phyloP scores from a whole-genome alignment of 2,329 filamentous ascomycete genomes.

The Ilyonectria robusta region DNA sequence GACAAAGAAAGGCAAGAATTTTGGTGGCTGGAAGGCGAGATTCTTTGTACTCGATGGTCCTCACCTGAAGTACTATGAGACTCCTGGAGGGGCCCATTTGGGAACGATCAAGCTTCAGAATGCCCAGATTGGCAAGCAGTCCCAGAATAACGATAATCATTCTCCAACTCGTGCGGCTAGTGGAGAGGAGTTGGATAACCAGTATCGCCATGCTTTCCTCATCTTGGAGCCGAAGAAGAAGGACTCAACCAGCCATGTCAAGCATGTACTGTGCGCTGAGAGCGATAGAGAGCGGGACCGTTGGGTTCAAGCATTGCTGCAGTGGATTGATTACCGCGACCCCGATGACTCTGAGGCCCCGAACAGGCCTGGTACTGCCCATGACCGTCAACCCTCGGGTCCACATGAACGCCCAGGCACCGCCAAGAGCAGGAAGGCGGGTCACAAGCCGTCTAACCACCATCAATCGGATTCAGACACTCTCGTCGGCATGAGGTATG shows the following conservation, averaged over 20 bases:
- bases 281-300: conserved; percentile 92
- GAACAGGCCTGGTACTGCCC: conserved; percentile 45
- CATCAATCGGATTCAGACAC: conserved; percentile 59
- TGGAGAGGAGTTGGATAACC: conserved; percentile 87
- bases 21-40: conserved; percentile 96
- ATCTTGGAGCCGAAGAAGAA: conserved; percentile 97
- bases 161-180: conserved; percentile 69
- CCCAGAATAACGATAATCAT: conserved; percentile 63
- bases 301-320: conserved; percentile 92
- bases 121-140: conserved; percentile 95
- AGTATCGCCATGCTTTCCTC: conserved; percentile 96
- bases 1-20: conserved; percentile 98
- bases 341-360: conserved; percentile 63
- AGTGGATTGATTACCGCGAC: conserved; percentile 86
- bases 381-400: conserved; percentile 58
- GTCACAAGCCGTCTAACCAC: conserved; percentile 52
- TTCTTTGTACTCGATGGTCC: conserved; percentile 74
- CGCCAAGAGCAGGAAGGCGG: conserved; percentile 51
- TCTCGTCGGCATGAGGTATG: conserved; percentile 72
- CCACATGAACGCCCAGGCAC: conserved; percentile 46
- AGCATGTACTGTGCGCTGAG: conserved; percentile 95
- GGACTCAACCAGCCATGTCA: conserved; percentile 87
- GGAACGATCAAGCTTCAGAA: conserved; percentile 93
- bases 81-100: conserved; percentile 88
- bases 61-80: conserved; percentile 90